A percentile compares a stretch with the other conserved stretches of the same genome.
phyloP scores from a whole-genome alignment of 768 basidiomycete genomes.

The Tylopilus plumbeoviolaceoides region DNA sequence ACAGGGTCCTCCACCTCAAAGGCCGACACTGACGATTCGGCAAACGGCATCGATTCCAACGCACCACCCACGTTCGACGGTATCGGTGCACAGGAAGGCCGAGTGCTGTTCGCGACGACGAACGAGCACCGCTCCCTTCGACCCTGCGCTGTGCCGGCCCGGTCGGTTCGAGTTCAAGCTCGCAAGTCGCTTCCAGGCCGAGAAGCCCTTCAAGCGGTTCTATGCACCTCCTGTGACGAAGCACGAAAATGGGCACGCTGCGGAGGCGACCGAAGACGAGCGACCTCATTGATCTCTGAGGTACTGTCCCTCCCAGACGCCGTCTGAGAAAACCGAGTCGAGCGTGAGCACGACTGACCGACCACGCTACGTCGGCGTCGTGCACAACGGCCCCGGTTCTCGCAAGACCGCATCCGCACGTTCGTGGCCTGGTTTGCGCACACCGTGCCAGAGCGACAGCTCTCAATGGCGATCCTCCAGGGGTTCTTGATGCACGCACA shows the following conservation, averaged over 20 bases:
- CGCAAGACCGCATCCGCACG: slow-evolving; percentile 33
- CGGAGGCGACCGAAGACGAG: too few species aligned
- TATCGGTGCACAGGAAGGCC: slow-evolving; percentile 76
- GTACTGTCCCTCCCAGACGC: too few species aligned
- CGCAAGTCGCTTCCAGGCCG: slow-evolving; percentile 66
- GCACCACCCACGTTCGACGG: slow-evolving; percentile 50
- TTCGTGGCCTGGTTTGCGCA: slow-evolving; percentile 57
- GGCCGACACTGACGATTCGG: too few species aligned
- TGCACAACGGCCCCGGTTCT: slow-evolving; percentile 37
- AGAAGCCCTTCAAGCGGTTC: slow-evolving; percentile 63
- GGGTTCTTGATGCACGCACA: slow-evolving; percentile 68
- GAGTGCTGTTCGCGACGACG: slow-evolving; percentile 74
- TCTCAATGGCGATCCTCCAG: slow-evolving; percentile 43
- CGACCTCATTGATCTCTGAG: too few species aligned
- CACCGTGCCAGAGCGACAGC: slow-evolving; percentile 43
- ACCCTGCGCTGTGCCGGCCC: too few species aligned
- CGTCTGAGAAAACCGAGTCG: slow-evolving; percentile 18
- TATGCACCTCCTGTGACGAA: too few species aligned
- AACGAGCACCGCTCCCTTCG: slow-evolving; percentile 82
- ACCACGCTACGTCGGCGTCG: slow-evolving; percentile 11
- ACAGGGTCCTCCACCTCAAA: not conserved
- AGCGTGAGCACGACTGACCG: not conserved
- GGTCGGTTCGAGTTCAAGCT: slow-evolving; percentile 76
- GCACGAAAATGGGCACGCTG: too few species aligned
- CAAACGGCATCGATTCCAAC: too few species aligned